A percentile compares a stretch with the other conserved stretches of the same genome.
Evolutionary conservation across 306 rosid genomes (phyloP).

Genomic region (Begonia masoniana): DNA sequence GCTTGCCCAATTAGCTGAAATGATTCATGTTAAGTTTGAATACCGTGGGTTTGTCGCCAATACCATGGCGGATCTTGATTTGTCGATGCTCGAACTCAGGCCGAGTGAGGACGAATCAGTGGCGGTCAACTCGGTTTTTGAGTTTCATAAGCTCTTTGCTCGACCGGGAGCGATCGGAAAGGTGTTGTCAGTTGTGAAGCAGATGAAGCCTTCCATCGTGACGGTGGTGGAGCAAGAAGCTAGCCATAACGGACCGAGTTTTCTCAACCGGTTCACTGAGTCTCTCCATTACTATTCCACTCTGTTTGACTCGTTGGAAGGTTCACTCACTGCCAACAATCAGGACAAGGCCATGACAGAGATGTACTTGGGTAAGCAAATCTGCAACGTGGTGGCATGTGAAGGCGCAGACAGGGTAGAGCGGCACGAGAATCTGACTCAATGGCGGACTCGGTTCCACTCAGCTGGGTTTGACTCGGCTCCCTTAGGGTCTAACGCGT

Average conservation of each 20-base stretch:
- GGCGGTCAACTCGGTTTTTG: conserved; percentile 85
- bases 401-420: conserved; percentile 81
- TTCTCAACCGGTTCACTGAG: conserved; percentile 79
- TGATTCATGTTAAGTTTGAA: conserved; percentile 59
- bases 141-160: conserved; percentile 61
- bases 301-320: conserved; percentile 85
- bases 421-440: conserved; percentile 64
- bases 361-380: conserved; percentile 78
- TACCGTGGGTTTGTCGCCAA: conserved; percentile 77
- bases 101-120: conserved; percentile 58
- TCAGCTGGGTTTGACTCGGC: conserved; percentile 55
- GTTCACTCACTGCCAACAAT: conserved; percentile 26
- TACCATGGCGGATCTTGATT: conserved; percentile 75
- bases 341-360: conserved; percentile 73
- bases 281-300: conserved; percentile 89
- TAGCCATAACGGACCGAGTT: conserved; percentile 56
- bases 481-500: conserved; percentile 81
- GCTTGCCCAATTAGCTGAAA: conserved; percentile 70
- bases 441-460: conserved; percentile 56
- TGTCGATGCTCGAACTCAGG: conserved; percentile 73
- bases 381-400: conserved; percentile 77
- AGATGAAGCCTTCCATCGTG: conserved; percentile 66
- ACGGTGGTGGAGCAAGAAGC: conserved; percentile 89
- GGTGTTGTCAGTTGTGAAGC: conserved; percentile 50
- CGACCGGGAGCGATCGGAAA: conserved; percentile 77